Evolutionary conservation across 2,329 filamentous ascomycete genomes (phyloP), one percentile per base, ranked within the genome.

Genomic region (Reticulascus tulasneorum): DNA sequence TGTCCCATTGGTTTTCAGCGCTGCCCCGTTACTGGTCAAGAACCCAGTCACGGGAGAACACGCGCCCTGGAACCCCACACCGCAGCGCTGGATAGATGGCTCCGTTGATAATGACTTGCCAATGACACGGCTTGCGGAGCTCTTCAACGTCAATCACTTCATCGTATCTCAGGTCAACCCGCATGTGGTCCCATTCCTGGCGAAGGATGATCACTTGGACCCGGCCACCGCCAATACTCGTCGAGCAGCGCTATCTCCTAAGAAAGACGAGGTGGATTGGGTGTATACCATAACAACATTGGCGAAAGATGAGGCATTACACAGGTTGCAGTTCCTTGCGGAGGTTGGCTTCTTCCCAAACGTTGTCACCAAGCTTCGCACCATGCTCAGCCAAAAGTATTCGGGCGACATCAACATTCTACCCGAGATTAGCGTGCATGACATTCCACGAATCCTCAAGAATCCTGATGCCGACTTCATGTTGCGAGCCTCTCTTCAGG

Each of bases 81-180:
- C 86, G 19, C 85, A 89, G 54, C 79, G 79, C 46, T 96, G 87
- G 77, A 94, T 97, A 33, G 91, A 97, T 56, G 91, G 91, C 1
- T 96, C 90, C 1, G 87, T 97, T 16, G 89, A 96, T 55, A 93
- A 93, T 41, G 91, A 97, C 58, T 69, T 97, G 4, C 91, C 91
- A 2, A 94, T 94, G 79, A 88, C 84, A 15, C 79, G 87, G 3
- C 70, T 97, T 12, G 82, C 89, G 1, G 89, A 95, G 54, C 90
- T 96, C 84, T 95, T 96, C 69, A 95, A 96, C 53, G 90, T 96
- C 56, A 96, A 96, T 53, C 91, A 96, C 56, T 96, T 96, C 55
- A 96, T 97, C 48, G 91, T 96, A 13, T 95, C 89, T 0, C 91
- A 97, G 57, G 89, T 96, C 33, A 97, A 97, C 51, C 91, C 91